Conservation (phyloP, 2,329 filamentous ascomycete species). For the Akanthomyces uredinophilus region DNA sequence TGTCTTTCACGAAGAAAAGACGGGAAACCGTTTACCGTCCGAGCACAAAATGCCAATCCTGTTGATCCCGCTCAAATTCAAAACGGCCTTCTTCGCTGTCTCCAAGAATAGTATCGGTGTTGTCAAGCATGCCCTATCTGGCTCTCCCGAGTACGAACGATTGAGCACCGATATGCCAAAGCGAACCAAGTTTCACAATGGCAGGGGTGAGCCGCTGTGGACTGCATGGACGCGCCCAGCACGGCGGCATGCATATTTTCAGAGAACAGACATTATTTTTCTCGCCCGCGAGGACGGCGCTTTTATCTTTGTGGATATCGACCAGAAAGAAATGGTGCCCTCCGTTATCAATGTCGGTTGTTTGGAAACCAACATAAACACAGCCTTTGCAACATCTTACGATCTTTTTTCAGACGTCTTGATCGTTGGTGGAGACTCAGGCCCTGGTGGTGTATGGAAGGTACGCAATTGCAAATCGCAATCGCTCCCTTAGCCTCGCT, state of each 20-base stretch:
- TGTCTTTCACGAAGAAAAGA: conserved; percentile 42
- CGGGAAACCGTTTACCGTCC: conserved; percentile 45
- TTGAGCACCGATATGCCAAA: conserved; percentile 38
- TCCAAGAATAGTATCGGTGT: conserved; percentile 55
- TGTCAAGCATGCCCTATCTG: conserved; percentile 49
- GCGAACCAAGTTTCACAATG: conserved; percentile 43
- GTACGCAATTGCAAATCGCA: conserved; percentile 38
- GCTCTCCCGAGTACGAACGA: conserved; percentile 42
- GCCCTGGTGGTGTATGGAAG: conserved; percentile 71
- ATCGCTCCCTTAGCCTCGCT: background rate
- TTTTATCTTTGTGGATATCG: conserved; percentile 67
- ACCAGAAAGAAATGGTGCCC: conserved; percentile 49
- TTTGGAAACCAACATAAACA: conserved; percentile 68
- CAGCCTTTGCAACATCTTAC: conserved; percentile 73
- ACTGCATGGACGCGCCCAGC: conserved; percentile 78
- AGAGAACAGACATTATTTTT: conserved; percentile 72
- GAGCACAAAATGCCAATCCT: conserved; percentile 59
- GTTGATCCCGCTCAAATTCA: conserved; percentile 65
- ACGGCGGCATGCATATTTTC: conserved; percentile 57
- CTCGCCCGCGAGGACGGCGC: conserved; percentile 83
- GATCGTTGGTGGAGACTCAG: conserved; percentile 71
- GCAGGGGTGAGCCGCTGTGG: conserved; percentile 58
- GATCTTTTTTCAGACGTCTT: conserved; percentile 69
- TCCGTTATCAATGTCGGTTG: conserved; percentile 56
- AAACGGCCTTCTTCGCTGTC: conserved; percentile 66